Base-by-base conservation (phyloP, 2,329 filamentous ascomycete species). In the Claviceps monticola region DNA sequence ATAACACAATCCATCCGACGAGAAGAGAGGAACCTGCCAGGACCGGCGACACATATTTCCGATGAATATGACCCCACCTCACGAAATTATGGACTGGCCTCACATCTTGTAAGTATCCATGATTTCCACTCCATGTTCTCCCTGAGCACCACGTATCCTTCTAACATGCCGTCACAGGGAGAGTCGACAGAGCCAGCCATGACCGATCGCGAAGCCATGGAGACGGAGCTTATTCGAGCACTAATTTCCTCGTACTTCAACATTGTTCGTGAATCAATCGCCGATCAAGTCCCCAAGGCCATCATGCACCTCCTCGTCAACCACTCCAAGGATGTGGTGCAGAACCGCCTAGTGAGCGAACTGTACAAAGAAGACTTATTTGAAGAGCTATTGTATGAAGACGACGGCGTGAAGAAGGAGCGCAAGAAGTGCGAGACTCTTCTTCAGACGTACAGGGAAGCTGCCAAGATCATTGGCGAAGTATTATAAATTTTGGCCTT, bases 261-360 rank as follows among this genome's bases (percentile, higher is more conserved):
- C 68, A 98, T 98, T 62, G 93, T 98, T 46, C 87, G 93, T 56
- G 93, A 98, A 70, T 91, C 88, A n/a, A 95, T 96, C 61, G 91
- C 91, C 45, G 93, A 98, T 66, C 91, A 97, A 71, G 93, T 98
- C 11, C 93, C 93, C 58, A 98, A 98, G 72, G 93, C 93, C 5
- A 86, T 98, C 60, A 98, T 98, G 93, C 93, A 98, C 67, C 80
- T 98, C 46, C 79, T 98, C 37, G 93, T 98, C 64, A 98, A 98
- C 70, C 88, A 96, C 73, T 95, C 88, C 71, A 96, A 97, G 68
- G 93, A 98, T 59, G 91, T 91, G 13, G 90, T 98, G 36, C 93
- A 98, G 69, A 98, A 98, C 69, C 80, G 93, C 46, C 81, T 98
- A 6, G 93, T 98, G 53, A 95, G 87, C 65, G 88, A 95, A 66